Percentiles rank a stretch among this genome's conserved stretches.
Conservation (phyloP, 2,329 filamentous ascomycete species). For the Simplicillium sp. region DNA sequence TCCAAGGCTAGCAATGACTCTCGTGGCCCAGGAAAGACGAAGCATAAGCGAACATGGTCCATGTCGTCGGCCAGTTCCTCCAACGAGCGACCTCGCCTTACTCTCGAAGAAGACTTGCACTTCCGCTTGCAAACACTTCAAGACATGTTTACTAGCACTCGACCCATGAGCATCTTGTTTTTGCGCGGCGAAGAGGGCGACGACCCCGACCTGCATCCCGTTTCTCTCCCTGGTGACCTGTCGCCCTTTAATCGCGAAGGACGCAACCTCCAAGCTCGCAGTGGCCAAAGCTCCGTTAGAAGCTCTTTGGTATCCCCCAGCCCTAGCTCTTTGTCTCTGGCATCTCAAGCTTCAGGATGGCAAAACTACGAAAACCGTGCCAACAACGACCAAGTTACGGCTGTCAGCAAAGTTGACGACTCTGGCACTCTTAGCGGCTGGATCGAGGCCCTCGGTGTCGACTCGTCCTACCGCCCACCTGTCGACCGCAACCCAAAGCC, state of each 20-base stretch:
- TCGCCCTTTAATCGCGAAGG: slow-evolving; percentile 48
- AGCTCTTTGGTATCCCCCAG: slow-evolving; percentile 57
- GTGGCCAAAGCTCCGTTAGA: slow-evolving; percentile 47
- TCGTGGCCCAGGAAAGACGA: slow-evolving; percentile 71
- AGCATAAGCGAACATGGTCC: slow-evolving; percentile 93
- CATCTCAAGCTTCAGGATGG: slow-evolving; percentile 49
- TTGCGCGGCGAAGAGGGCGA: slow-evolving; percentile 68
- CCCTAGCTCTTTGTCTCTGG: slow-evolving; percentile 54
- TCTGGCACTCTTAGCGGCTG: slow-evolving; percentile 63
- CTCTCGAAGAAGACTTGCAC: slow-evolving; percentile 66
- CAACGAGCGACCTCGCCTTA: slow-evolving; percentile 33
- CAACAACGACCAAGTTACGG: slow-evolving; percentile 44
- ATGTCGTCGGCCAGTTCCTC: slow-evolving; percentile 71
- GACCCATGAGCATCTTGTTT: slow-evolving; percentile 69
- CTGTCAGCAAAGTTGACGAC: slow-evolving; percentile 44
- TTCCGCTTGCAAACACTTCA: slow-evolving; percentile 69
- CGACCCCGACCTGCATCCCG: slow-evolving; percentile 70
- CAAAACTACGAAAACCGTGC: slow-evolving; percentile 44
- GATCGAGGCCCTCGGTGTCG: slow-evolving; percentile 90
- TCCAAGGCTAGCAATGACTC: slow-evolving; percentile 33
- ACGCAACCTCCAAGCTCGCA: slow-evolving; percentile 39
- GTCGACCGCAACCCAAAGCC: slow-evolving; percentile 58
- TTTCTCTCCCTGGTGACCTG: slow-evolving; percentile 60
- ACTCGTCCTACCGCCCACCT: slow-evolving; percentile 73
- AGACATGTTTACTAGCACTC: slow-evolving; percentile 82